Evolutionary conservation across 2,329 filamentous ascomycete species (phyloP), one percentile per base, ranked within the genome.

Genomic region (Calonectria multiphialidica): DNA sequence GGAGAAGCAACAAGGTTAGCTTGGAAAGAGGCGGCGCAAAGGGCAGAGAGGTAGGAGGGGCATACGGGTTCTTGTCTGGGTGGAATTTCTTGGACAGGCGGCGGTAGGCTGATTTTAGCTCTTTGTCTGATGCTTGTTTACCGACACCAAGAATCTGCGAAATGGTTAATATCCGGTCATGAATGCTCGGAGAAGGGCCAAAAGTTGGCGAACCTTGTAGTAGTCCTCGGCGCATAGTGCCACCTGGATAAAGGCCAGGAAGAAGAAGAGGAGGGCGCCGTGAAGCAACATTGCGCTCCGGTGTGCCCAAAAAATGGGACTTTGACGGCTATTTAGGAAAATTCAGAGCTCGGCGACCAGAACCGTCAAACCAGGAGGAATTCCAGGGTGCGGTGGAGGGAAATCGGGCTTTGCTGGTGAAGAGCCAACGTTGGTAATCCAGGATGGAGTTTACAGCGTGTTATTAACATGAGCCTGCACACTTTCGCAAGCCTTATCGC

Each of bases 11-110:
- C 15, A 59, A 44, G 59, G 44, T 10, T 45, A 45, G 40, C 57
- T 42, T 61, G 47, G 23, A 3, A 49, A 12, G 23, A 40, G 13
- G 4, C 15, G 50, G 15, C 59, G 55, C 68, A 37, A 25, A 57
- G 30, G 30, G 5, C 12, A 28, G 13, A 25, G 9, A 40, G 53
- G 33, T 40, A 18, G 63, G 73, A 70, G 69, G 64, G 53, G 86
- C 93, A 80, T 90, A 97, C 93, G 96, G 95, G 80, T 98, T 98
- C 90, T 99, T 99, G 85, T 99, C 97, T 4, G 97, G 97, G 82
- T 99, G 97, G 83, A 90, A 98, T 83, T 97, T 98, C 85, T 98
- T 98, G 87, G 94, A 97, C 13, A 99, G 88, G 72, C 92, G 93
- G 72, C 96, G 92, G 85, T 99, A 99, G 25, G 97, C 96, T 55